phyloP scores from a whole-genome alignment of 257 asterid species.

The Petunia axillaris region DNA sequence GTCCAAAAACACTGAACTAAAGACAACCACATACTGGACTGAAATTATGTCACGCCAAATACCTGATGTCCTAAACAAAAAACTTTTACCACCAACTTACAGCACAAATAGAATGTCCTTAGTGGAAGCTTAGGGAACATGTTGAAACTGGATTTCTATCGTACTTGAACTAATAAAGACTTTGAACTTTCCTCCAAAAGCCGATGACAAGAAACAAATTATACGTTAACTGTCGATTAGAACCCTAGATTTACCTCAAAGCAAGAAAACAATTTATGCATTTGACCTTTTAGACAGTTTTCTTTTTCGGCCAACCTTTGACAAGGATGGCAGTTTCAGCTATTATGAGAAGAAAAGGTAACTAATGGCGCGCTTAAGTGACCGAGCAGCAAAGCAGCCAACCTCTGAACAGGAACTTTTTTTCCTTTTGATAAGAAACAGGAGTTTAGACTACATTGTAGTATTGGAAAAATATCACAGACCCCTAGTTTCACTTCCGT shows the following conservation, averaged over 20 bases:
- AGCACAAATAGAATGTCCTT: background rate
- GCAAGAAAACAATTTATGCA: background rate
- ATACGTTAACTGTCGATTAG: background rate
- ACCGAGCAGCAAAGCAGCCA: background rate
- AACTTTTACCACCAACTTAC: background rate
- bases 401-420: background rate
- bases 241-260: background rate
- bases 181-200: background rate
- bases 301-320: background rate
- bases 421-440: background rate
- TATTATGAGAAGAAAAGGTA: background rate
- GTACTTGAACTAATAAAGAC: background rate
- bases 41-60: background rate
- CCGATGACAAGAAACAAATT: background rate
- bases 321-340: background rate
- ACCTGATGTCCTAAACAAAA: conserved; percentile 6
- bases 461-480: background rate
- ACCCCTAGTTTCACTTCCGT: too few relatives aligned
- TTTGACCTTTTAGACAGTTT: background rate
- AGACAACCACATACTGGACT: background rate
- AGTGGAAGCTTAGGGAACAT: background rate
- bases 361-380: background rate
- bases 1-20: background rate
- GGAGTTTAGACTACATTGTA: background rate
- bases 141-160: fast-evolving